phyloP scores from a whole-genome alignment of 148 eudicot genomes.

The Persicaria tinctoria region DNA sequence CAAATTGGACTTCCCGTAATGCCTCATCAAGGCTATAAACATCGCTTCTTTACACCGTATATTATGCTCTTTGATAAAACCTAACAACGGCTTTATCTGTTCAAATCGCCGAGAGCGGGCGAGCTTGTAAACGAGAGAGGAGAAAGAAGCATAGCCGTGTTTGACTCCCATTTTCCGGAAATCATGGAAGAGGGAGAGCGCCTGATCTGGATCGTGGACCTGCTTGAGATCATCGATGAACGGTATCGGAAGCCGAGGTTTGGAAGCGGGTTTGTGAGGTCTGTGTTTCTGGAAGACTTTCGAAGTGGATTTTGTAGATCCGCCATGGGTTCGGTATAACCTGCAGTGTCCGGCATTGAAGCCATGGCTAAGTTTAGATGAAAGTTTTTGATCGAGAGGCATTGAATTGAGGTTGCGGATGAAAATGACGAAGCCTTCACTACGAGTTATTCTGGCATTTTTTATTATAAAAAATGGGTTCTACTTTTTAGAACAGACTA shows the following conservation, averaged over 20 bases:
- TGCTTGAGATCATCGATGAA: slow-evolving; percentile 56
- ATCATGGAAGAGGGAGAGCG: slow-evolving; percentile 41
- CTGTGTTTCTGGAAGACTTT: slow-evolving; percentile 8
- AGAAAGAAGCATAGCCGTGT: slow-evolving; percentile 84
- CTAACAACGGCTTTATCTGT: slow-evolving; percentile 37
- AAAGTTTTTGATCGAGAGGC: slow-evolving; percentile 3
- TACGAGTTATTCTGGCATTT: too few relatives aligned
- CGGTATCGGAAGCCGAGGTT: slow-evolving; percentile 40
- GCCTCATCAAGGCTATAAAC: slow-evolving; percentile 63
- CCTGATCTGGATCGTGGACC: slow-evolving; percentile 51
- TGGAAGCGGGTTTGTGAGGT: slow-evolving; percentile 12
- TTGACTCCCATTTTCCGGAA: slow-evolving; percentile 49
- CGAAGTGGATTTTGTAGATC: background rate
- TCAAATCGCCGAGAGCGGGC: slow-evolving; percentile 51
- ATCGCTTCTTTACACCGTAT: slow-evolving; percentile 66
- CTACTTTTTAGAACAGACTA: too few relatives aligned
- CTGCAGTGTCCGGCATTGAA: background rate
- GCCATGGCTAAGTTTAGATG: background rate
- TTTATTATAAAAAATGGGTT: too few relatives aligned
- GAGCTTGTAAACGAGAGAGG: slow-evolving; percentile 77
- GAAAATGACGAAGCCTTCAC: too few relatives aligned
- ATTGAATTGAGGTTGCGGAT: background rate
- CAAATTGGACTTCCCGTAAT: slow-evolving; percentile 50
- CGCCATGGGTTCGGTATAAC: background rate
- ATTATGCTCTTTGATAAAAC: slow-evolving; percentile 28